Base-by-base conservation (phyloP, 495 filamentous ascomycete genomes). In the Penicillium crystallinum region DNA sequence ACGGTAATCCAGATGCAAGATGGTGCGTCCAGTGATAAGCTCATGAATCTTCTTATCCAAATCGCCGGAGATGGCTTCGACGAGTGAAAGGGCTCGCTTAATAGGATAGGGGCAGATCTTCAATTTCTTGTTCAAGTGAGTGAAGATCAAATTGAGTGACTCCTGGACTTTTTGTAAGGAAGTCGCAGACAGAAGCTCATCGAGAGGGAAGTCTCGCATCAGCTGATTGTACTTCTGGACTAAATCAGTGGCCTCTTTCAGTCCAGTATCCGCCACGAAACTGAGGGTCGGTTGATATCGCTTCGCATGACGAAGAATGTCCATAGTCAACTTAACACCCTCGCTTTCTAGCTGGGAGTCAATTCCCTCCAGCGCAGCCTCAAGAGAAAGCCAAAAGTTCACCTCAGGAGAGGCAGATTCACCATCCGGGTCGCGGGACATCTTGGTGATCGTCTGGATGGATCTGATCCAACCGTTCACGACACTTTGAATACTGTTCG, bases 381-480 rank as follows among this genome's bases (percentile, higher is more conserved):
- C 93, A 85, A 97, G 95, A 1, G 89, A 90, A 35, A 97, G 70
- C 93, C 93, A 99, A 60, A 97, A 99, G 62, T 96, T 96, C 61
- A 97, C 95, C 65, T 99, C 93, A 65, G 97, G 95, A 17, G 86
- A 89, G 10, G 93, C 95, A 29, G 89, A 93, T 6, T 90, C 90
- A 39, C 87, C 90, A 27, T 86, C 83, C 5, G 89, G 85, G 59
- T 97, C 93, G 56, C 90, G 81, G 30, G 90, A 87, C 76, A 95
- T 87, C 72, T 91, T 93, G 12, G 93, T 97, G 62, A 97, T 91
- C n/a, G 87, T 85, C 69, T 95, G 91, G 53, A 99, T 97, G 9
- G 91, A 95, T 72, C 95, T 90, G 69, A 97, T 97, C 93, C 93
- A 99, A 56, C 84, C 81, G 72, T 96, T 97, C 41, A 96, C 93